phyloP scores from a whole-genome alignment of 257 asterid genomes.

The Jacaranda copaia region DNA sequence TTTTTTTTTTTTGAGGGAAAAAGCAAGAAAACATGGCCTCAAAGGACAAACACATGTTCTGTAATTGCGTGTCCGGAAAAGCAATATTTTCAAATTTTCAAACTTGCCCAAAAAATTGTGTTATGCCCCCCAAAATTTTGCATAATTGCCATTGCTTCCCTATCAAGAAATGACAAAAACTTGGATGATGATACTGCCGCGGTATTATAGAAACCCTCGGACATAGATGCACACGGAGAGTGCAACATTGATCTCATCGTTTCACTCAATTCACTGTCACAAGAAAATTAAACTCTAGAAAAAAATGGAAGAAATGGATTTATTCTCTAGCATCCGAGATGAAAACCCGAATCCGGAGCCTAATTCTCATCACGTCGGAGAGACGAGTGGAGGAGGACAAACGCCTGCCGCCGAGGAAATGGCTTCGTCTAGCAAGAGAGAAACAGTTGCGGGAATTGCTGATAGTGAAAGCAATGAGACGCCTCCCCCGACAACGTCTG shows the following conservation, averaged over 20 bases:
- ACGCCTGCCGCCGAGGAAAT: constrained; percentile 23
- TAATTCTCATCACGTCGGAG: constrained; percentile 19
- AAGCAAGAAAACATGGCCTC: too few relatives aligned
- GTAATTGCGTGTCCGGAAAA: too few relatives aligned
- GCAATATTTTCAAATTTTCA: not conserved
- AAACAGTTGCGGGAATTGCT: constrained; percentile 25
- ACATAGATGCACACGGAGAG: not conserved
- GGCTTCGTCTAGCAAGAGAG: constrained; percentile 37
- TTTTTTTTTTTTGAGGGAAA: too few relatives aligned
- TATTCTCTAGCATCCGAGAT: constrained; percentile 20
- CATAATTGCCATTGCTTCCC: not conserved
- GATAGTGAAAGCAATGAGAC: constrained; percentile 24
- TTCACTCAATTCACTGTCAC: not conserved
- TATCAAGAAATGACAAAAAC: not conserved
- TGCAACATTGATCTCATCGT: constrained; percentile 13
- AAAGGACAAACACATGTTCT: too few relatives aligned
- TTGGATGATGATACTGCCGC: not conserved
- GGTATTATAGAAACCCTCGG: not conserved
- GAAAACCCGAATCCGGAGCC: constrained; percentile 23
- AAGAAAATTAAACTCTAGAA: not conserved
- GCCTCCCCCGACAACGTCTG: constrained; percentile 31
- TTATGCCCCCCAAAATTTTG: not conserved
- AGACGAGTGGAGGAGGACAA: constrained; percentile 34
- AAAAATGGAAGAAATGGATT: constrained; percentile 6
- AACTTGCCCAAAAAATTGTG: not conserved